These are phyloP conservation scores for Bisporella sp. DNA, from an alignment of 2,329 filamentous ascomycete genomes.

Conservation along the genomic window DNA sequence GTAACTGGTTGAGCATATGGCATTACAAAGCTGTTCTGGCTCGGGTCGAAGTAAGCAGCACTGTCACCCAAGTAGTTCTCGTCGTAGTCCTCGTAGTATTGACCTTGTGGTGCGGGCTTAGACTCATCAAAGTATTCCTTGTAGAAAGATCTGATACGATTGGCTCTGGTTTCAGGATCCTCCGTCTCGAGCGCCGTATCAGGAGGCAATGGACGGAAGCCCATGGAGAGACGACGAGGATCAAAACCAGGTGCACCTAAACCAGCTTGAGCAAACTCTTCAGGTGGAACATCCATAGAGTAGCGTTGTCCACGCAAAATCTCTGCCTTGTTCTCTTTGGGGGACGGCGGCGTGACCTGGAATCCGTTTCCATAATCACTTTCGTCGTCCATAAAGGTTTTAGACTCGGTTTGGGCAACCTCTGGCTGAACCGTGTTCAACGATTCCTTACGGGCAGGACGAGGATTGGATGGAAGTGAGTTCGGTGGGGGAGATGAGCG, in stretches of 20 bases:
- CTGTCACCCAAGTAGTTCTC: conserved; percentile 63
- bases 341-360: conserved; percentile 36
- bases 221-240: conserved; percentile 56
- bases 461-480: conserved; percentile 23
- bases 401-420: not conserved
- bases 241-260: conserved; percentile 50
- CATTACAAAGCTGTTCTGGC: conserved; percentile 54
- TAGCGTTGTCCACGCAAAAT: conserved; percentile 23
- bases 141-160: conserved; percentile 97
- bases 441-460: conserved; percentile 31
- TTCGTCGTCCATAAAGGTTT: conserved; percentile 37
- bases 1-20: conserved; percentile 79
- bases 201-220: conserved; percentile 79
- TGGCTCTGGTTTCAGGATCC: conserved; percentile 89
- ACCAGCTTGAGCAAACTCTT: conserved; percentile 31
- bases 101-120: conserved; percentile 36
- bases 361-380: conserved; percentile 49
- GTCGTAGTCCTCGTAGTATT: conserved; percentile 73
- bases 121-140: conserved; percentile 97
- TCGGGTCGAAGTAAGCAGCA: conserved; percentile 21
- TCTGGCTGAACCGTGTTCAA: conserved; percentile 10
- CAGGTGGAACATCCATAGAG: conserved; percentile 29
- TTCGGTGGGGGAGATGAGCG: conserved; percentile 17
- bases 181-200: conserved; percentile 73
- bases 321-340: conserved; percentile 24